A percentile compares a stretch with the other conserved stretches of the same genome.
Conservation (phyloP, 352 stramenopile species). For the Phytophthora boehmeriae region DNA sequence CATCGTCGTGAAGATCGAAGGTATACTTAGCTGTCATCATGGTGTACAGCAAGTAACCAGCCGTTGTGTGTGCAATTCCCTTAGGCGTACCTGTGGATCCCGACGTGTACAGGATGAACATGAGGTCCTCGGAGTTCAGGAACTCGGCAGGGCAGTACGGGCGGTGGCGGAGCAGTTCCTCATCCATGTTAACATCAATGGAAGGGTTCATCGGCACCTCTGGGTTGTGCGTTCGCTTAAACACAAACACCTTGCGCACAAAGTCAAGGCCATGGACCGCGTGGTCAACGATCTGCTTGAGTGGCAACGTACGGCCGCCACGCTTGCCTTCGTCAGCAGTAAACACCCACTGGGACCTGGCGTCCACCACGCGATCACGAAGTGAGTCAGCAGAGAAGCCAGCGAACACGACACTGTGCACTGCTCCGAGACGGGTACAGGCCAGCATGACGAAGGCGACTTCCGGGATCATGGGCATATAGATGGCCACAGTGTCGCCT, state of each 20-base stretch:
- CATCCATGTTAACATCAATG: slow-evolving; percentile 93
- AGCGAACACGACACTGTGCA: slow-evolving; percentile 98
- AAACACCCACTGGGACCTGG: slow-evolving; percentile 88
- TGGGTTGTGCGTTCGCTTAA: slow-evolving; percentile 87
- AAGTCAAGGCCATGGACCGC: slow-evolving; percentile 88
- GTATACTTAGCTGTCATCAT: slow-evolving; percentile 92
- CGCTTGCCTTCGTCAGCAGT: slow-evolving; percentile 92
- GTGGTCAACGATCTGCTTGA: slow-evolving; percentile 97
- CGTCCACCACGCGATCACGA: slow-evolving; percentile 94
- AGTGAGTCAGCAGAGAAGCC: slow-evolving; percentile 95
- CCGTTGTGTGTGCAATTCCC: slow-evolving; percentile 96
- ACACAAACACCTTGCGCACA: slow-evolving; percentile 95
- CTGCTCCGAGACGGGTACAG: slow-evolving; percentile 95
- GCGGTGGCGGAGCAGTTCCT: slow-evolving; percentile 85
- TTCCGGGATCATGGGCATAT: slow-evolving; percentile 99
- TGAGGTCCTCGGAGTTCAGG: slow-evolving; percentile 96
- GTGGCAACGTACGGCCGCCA: slow-evolving; percentile 90
- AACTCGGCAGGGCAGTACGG: slow-evolving; percentile 95
- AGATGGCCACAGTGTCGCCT: slow-evolving; percentile 96
- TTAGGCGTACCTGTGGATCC: slow-evolving; percentile 95
- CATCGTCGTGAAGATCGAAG: slow-evolving; percentile 93
- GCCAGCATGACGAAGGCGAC: slow-evolving; percentile 97
- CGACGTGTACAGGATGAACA: slow-evolving; percentile 98
- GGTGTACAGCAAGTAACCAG: slow-evolving; percentile 95
- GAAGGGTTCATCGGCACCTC: slow-evolving; percentile 71